Evolutionary conservation across 768 basidiomycete genomes (phyloP), one percentile per base, ranked within the genome.

Genomic region (Coprinopsis strossmayeri): DNA sequence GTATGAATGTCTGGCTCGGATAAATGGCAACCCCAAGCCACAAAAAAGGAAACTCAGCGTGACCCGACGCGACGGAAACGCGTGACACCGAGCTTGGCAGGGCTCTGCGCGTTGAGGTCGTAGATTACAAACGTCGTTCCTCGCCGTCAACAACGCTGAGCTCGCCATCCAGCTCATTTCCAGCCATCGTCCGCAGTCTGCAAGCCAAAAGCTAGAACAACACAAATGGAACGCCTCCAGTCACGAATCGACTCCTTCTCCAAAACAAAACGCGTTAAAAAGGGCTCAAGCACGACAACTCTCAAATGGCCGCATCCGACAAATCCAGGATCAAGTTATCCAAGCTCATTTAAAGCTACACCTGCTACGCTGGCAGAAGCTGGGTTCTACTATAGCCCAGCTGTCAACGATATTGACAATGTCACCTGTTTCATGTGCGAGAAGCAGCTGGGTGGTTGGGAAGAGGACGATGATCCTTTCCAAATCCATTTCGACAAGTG

Each of bases 401-500:
- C 76, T 54, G 68, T 70, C 50, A 77, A 81, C 20, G 81, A 84
- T 51, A 70, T 69, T 13, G 90, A 93, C 65, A 83, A 79, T 56
- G 91, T 87, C 18, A 73, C 77, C 3, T 98, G 94, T 63, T 96
- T 84, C 62, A 68, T 85, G 54, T 98, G 94, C 68, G 74, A 73
- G 38, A 89, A 93, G 57, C 73, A 84, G 52, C 73, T 97, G 7
- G 79, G 81, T 46, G 88, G 85, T 17, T 98, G 94, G 94, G 87
- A 87, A 40, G 72, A 71, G 38, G 69, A 79, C 0, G 93, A 98
- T 57, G 88, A 94, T 65, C 93, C 94, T 1, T 86, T 87, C 55
- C 72, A 79, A 34, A 84, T 95, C 32, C 94, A 98, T 59, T 83
- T 75, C 63, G 61, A 70, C 26, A 88, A 91, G 58, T 85, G 84